Conservation (phyloP, 2,329 filamentous ascomycete species). For the Tympanopsis confertula region DNA sequence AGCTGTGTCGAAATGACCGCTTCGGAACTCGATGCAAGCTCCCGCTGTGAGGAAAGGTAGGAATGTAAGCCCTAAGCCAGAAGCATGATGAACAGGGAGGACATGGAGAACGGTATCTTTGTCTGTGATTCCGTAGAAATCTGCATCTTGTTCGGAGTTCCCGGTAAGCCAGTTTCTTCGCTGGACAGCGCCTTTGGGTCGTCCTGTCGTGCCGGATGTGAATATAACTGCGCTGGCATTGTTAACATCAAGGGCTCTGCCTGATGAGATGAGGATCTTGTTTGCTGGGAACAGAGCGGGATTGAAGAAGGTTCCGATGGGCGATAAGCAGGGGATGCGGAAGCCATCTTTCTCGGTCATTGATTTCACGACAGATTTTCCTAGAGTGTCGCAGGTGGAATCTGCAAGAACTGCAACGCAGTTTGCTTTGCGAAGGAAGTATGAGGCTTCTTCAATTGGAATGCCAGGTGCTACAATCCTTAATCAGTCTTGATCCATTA, state of each 20-base stretch:
- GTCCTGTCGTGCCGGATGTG: background rate
- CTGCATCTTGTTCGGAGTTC: constrained; percentile 7
- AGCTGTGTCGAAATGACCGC: constrained; percentile 18
- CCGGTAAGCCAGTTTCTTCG: background rate
- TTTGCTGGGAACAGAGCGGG: too few species aligned
- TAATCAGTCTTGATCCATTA: too few species aligned
- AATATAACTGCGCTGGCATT: background rate
- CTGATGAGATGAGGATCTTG: background rate
- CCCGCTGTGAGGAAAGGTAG: constrained; percentile 19
- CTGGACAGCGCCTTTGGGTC: background rate
- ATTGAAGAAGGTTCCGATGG: too few species aligned
- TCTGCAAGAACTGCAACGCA: too few species aligned
- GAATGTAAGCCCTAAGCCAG: constrained; percentile 19
- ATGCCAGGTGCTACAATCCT: too few species aligned
- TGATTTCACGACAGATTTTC: too few species aligned
- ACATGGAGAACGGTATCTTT: constrained; percentile 19
- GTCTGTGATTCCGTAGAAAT: constrained; percentile 16
- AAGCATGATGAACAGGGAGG: constrained; percentile 20
- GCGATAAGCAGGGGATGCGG: too few species aligned
- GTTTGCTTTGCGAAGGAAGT: too few species aligned
- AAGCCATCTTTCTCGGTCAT: too few species aligned
- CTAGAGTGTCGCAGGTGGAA: too few species aligned
- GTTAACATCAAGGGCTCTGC: background rate
- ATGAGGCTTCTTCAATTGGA: too few species aligned
- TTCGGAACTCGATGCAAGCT: constrained; percentile 18